Conservation (phyloP, 805 yeast genomes). For the Candida jianshihensis region DNA sequence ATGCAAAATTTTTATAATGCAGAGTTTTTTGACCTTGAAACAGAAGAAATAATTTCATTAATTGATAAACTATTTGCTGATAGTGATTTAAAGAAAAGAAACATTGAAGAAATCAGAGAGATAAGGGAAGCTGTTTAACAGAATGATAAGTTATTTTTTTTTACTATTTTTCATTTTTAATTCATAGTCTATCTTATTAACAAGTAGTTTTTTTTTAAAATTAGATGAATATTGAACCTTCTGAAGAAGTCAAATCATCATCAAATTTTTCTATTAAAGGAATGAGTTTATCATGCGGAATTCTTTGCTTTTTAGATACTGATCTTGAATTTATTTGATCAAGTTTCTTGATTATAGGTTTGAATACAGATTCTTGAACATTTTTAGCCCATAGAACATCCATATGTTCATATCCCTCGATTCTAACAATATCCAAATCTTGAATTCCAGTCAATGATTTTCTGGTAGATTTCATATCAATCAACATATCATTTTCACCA, state of each 20-base stretch:
- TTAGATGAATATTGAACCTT: neutral
- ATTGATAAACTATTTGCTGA: slow-evolving; percentile 34
- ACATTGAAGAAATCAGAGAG: slow-evolving; percentile 33
- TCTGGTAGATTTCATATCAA: slow-evolving; percentile 58
- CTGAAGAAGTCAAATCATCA: slow-evolving; percentile 1
- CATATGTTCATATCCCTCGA: slow-evolving; percentile 64
- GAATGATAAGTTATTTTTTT: neutral
- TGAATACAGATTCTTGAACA: slow-evolving; percentile 35
- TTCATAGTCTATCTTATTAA: slow-evolving; percentile 38
- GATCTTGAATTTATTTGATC: slow-evolving; percentile 25
- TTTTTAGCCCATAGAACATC: slow-evolving; percentile 74
- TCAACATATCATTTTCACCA: slow-evolving; percentile 64
- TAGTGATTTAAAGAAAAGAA: slow-evolving; percentile 26
- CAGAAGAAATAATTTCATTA: slow-evolving; percentile 30
- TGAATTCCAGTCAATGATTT: slow-evolving; percentile 41
- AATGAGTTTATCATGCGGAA: neutral
- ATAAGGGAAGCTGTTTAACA: slow-evolving; percentile 35
- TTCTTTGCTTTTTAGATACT: neutral
- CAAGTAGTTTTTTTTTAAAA: slow-evolving; percentile 27
- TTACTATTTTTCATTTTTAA: slow-evolving; percentile 34
- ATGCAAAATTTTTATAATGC: slow-evolving; percentile 34
- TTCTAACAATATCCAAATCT: slow-evolving; percentile 30
- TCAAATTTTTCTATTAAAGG: slow-evolving; percentile 32
- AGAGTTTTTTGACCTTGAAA: slow-evolving; percentile 31
- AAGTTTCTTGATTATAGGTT: slow-evolving; percentile 40